Percentiles rank a stretch among this genome's conserved stretches.
Conservation (phyloP, 768 basidiomycete species). For the Atractiella rhizophila region DNA sequence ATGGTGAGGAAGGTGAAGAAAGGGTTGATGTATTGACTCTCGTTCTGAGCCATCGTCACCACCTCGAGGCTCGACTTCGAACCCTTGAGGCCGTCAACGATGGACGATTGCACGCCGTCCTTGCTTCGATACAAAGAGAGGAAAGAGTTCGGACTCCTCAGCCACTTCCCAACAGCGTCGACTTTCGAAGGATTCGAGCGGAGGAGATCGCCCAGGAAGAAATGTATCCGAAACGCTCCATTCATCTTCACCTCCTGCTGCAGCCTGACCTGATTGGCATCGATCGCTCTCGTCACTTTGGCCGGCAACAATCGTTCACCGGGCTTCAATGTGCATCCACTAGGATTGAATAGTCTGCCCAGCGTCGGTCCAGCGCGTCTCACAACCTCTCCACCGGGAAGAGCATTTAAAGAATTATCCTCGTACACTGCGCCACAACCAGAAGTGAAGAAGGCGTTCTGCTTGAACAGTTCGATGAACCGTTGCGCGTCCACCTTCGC, state of each 20-base stretch:
- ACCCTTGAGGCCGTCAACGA: constrained; percentile 9
- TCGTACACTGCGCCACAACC: constrained; percentile 17
- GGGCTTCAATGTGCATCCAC: constrained; percentile 10
- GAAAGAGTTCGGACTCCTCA: constrained; percentile 15
- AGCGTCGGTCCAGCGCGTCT: constrained; percentile 10
- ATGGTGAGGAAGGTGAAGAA: constrained; percentile 18
- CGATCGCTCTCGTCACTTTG: constrained; percentile 15
- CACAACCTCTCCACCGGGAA: constrained; percentile 14
- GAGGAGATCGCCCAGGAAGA: constrained; percentile 11
- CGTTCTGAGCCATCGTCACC: constrained; percentile 4
- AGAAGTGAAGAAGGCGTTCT: constrained; percentile 17
- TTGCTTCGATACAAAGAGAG: constrained; percentile 13
- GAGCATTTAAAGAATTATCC: constrained; percentile 14
- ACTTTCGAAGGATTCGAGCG: constrained; percentile 4
- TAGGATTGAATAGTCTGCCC: constrained; percentile 14
- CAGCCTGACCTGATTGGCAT: constrained; percentile 17
- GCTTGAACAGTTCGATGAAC: constrained; percentile 18
- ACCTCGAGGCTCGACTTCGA: constrained; percentile 9
- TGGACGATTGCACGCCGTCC: constrained; percentile 8
- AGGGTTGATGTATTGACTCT: constrained; percentile 10
- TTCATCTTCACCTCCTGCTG: constrained; percentile 19
- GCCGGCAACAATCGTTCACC: constrained; percentile 17
- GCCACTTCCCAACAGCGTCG: constrained; percentile 9
- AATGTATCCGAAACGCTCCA: constrained; percentile 17
- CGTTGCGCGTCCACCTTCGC: constrained; percentile 16